Evolutionary conservation across 2,329 filamentous ascomycete species (phyloP).

Genomic region (Xylariaceae sp.): DNA sequence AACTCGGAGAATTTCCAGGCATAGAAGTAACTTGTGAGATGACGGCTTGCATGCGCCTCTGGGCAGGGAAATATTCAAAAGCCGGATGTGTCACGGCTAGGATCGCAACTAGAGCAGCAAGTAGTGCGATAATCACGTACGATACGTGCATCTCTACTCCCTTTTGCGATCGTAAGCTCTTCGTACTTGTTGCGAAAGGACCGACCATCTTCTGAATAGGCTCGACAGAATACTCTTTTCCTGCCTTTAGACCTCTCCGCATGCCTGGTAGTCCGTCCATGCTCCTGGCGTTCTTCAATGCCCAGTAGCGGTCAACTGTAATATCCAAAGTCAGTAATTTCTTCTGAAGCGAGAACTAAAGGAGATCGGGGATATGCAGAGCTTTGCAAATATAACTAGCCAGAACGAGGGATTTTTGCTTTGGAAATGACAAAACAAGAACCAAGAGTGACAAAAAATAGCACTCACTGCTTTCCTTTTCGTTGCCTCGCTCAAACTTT

Average conservation of each 20-base stretch:
- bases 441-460: too few species aligned
- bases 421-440: too few species aligned
- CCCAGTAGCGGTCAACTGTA: slow-evolving; percentile 51
- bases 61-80: slow-evolving; percentile 33
- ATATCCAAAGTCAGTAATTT: too few species aligned
- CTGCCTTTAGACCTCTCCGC: slow-evolving; percentile 40
- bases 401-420: too few species aligned
- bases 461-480: slow-evolving; percentile 46
- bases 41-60: slow-evolving; percentile 31
- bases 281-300: slow-evolving; percentile 47
- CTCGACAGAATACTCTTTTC: slow-evolving; percentile 40
- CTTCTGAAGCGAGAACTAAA: too few species aligned
- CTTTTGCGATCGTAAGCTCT: not conserved
- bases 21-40: slow-evolving; percentile 27
- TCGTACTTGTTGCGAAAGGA: slow-evolving; percentile 38
- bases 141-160: slow-evolving; percentile 17
- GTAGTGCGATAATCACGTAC: slow-evolving; percentile 26
- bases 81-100: slow-evolving; percentile 36
- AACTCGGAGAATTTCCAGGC: slow-evolving; percentile 19
- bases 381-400: too few species aligned
- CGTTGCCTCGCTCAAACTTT: slow-evolving; percentile 40
- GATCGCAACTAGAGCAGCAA: slow-evolving; percentile 28
- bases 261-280: slow-evolving; percentile 49
- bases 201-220: slow-evolving; percentile 50
- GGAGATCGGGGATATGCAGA: too few species aligned